Evolutionary conservation across 345 rosid genomes (phyloP).

Genomic region (Eucalyptus virginea): DNA sequence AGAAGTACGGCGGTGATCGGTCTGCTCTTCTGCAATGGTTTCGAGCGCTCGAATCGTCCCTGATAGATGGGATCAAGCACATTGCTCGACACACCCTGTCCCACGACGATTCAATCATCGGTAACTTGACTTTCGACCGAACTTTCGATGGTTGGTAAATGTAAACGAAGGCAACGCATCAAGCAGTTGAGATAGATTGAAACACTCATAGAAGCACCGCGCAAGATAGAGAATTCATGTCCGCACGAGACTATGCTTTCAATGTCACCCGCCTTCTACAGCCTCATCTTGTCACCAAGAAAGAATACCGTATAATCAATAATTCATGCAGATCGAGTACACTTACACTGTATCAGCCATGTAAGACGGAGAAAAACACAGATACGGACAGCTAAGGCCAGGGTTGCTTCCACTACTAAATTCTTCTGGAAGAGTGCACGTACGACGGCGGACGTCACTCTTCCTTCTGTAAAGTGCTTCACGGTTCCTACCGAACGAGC

Average conservation of each 20-base stretch:
- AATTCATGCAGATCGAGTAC: not conserved
- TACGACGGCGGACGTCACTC: not conserved
- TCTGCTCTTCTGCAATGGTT: not conserved
- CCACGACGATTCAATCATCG: not conserved
- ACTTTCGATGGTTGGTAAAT: not conserved
- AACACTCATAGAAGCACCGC: not conserved
- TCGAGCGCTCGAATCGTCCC: not conserved
- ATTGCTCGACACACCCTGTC: not conserved
- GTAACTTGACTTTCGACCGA: not conserved
- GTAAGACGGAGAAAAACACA: not conserved
- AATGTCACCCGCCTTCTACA: not conserved
- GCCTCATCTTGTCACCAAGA: not conserved
- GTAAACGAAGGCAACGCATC: not conserved
- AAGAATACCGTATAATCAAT: not conserved
- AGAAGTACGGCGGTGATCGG: not conserved
- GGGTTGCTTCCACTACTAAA: not conserved
- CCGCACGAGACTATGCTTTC: not conserved
- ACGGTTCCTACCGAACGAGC: not conserved
- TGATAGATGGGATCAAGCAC: not conserved
- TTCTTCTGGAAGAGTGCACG: not conserved
- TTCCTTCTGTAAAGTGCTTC: not conserved
- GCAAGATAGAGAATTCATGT: not conserved
- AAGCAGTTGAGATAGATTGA: not conserved
- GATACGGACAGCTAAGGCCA: not conserved
- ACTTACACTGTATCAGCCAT: not conserved